A percentile compares a stretch with the other conserved stretches of the same genome.
Conservation (phyloP, 371 early-diverging fungal species). For the Lichtheimia ornata region DNA sequence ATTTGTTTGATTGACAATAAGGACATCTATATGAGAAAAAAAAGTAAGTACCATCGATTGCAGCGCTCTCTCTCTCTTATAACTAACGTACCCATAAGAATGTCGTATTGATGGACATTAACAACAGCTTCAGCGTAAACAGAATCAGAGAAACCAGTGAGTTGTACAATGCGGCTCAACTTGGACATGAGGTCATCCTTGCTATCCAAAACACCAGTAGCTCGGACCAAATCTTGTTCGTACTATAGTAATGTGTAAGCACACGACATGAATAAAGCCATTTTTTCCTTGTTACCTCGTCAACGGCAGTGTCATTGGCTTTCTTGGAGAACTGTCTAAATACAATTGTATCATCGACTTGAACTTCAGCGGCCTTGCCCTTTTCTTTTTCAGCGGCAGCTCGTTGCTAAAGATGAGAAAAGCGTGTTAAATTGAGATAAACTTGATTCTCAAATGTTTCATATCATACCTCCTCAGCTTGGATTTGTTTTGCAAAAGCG, state of each 20-base stretch:
- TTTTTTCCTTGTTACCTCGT: constrained; percentile 53
- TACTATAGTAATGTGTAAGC: constrained; percentile 43
- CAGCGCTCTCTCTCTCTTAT: neutral
- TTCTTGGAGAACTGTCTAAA: constrained; percentile 90
- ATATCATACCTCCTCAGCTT: constrained; percentile 62
- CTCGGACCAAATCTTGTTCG: constrained; percentile 85
- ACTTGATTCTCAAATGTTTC: no score
- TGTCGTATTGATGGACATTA: constrained; percentile 95
- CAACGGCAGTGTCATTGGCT: constrained; percentile 60
- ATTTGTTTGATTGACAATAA: constrained; percentile 98
- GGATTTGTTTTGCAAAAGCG: constrained; percentile 82
- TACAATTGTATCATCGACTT: constrained; percentile 86
- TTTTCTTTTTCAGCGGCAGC: constrained; percentile 62
- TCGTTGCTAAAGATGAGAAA: constrained; percentile 26
- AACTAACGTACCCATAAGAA: constrained; percentile 69
- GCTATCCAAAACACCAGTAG: constrained; percentile 76
- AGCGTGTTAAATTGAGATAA: no score
- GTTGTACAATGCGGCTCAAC: constrained; percentile 89
- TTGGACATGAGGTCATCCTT: constrained; percentile 83
- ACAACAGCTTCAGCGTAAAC: constrained; percentile 99
- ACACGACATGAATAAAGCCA: neutral
- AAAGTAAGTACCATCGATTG: neutral
- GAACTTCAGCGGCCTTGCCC: constrained; percentile 68
- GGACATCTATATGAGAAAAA: constrained; percentile 65
- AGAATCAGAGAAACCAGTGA: constrained; percentile 97